Evolutionary conservation across 108 stramenopile species (phyloP).

Genomic region (Phaeodactylum tricornutum): DNA sequence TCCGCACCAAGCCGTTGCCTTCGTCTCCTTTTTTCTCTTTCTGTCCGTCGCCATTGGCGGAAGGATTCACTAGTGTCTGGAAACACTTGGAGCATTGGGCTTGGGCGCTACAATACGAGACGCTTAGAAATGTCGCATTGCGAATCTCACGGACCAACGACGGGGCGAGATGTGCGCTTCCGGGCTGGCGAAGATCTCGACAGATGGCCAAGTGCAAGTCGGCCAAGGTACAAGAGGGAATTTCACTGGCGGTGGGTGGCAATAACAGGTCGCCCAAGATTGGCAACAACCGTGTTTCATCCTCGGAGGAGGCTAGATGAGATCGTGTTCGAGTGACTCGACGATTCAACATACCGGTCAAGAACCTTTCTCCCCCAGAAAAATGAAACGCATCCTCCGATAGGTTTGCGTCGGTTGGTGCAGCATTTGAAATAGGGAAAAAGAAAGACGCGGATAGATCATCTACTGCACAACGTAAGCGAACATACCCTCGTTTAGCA

Average conservation of each 20-base stretch:
- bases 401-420: not conserved
- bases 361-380: constrained; percentile 21
- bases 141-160: constrained; percentile 46
- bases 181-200: constrained; percentile 18
- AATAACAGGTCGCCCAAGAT: not conserved
- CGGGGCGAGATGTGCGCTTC: constrained; percentile 26
- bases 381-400: constrained; percentile 13
- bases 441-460: constrained; percentile 4
- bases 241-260: not conserved
- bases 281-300: no score
- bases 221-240: constrained; percentile 5
- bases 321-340: constrained; percentile 12
- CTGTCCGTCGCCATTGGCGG: no score
- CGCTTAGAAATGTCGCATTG: constrained; percentile 33
- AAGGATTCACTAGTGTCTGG: constrained; percentile 19
- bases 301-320: no score
- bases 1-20: constrained; percentile 1
- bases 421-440: not conserved
- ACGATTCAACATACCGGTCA: constrained; percentile 47
- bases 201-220: constrained; percentile 43
- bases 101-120: constrained; percentile 55
- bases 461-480: constrained; percentile 28
- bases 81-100: constrained; percentile 60
- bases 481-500: constrained; percentile 39
- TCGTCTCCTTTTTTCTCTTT: constrained; percentile 2